Evolutionary conservation across 1,284 basidiomycete genomes (phyloP).

Genomic region (Ganoderma sinense): DNA sequence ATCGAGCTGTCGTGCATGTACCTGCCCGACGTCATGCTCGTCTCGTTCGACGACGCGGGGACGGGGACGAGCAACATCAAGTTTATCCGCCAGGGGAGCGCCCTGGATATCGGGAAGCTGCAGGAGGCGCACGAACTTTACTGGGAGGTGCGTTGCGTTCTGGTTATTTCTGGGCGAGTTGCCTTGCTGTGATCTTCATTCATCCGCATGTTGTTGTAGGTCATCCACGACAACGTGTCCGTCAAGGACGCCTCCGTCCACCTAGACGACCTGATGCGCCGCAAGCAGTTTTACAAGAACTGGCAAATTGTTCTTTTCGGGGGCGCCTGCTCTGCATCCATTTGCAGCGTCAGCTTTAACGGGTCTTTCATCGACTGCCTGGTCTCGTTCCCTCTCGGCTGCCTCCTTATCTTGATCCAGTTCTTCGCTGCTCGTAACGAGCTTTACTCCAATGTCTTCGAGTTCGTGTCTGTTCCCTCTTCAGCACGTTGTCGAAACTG

Average conservation of each 20-base stretch:
- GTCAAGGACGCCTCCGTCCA: constrained; percentile 82
- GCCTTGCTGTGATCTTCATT: not conserved
- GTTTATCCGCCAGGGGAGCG: constrained; percentile 80
- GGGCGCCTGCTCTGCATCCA: constrained; percentile 83
- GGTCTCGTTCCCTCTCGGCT: constrained; percentile 80
- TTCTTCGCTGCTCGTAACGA: constrained; percentile 80
- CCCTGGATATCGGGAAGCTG: constrained; percentile 82
- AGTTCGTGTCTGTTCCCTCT: constrained; percentile 53
- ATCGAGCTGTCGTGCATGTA: constrained; percentile 88
- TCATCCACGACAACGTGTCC: constrained; percentile 87
- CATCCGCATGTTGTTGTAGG: constrained; percentile 45
- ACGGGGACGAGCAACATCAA: constrained; percentile 91
- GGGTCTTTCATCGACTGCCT: constrained; percentile 87
- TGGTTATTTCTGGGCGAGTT: not conserved
- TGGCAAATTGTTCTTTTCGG: constrained; percentile 80
- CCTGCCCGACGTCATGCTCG: constrained; percentile 84
- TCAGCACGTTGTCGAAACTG: not conserved
- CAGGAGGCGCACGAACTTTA: constrained; percentile 81
- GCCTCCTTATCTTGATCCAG: constrained; percentile 82
- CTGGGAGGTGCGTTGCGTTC: constrained; percentile 68
- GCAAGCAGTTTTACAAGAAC: constrained; percentile 66
- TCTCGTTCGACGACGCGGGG: constrained; percentile 84
- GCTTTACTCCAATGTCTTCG: constrained; percentile 88
- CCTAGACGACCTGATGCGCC: constrained; percentile 82
- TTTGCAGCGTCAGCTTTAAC: constrained; percentile 75